Percentiles rank a stretch among this genome's conserved stretches.
Conservation (phyloP, 768 basidiomycete genomes). For the Amanita phalloides region DNA sequence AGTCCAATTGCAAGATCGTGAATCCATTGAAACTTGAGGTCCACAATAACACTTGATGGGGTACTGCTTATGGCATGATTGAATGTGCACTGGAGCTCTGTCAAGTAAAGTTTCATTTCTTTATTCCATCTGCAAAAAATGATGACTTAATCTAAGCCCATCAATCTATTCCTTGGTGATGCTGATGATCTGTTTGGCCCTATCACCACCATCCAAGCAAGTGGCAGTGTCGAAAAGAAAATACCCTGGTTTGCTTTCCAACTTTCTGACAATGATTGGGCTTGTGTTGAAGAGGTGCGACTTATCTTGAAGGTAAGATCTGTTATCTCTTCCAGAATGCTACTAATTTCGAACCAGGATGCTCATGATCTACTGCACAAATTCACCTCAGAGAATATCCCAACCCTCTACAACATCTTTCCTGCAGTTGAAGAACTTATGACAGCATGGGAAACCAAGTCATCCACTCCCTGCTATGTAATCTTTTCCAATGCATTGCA, state of each 20-base stretch:
- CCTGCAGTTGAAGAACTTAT: too few species aligned
- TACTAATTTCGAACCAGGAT: background rate
- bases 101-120: slow-evolving; percentile 4
- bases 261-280: slow-evolving; percentile 14
- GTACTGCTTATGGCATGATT: slow-evolving; percentile 13
- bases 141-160: slow-evolving; percentile 1
- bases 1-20: slow-evolving; percentile 6
- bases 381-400: slow-evolving; percentile 15
- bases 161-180: slow-evolving; percentile 7
- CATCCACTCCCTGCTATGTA: slow-evolving; percentile 1
- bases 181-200: slow-evolving; percentile 18
- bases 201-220: slow-evolving; percentile 14
- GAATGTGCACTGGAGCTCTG: slow-evolving; percentile 7
- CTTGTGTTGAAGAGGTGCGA: slow-evolving; percentile 6
- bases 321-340: slow-evolving; percentile 9
- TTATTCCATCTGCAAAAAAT: background rate
- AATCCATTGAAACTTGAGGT: slow-evolving; percentile 9
- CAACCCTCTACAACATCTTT: slow-evolving; percentile 19
- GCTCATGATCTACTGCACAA: slow-evolving; percentile 11
- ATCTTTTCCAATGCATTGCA: slow-evolving; percentile 11
- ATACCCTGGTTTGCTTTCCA: slow-evolving; percentile 18
- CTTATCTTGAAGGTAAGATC: too few species aligned
- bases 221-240: slow-evolving; percentile 13
- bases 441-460: slow-evolving; percentile 18
- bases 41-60: slow-evolving; percentile 15